Percentiles rank a stretch among this genome's conserved stretches.
Conservation (phyloP, 2,329 filamentous ascomycete genomes). For the Trichophyton schoenleinii region DNA sequence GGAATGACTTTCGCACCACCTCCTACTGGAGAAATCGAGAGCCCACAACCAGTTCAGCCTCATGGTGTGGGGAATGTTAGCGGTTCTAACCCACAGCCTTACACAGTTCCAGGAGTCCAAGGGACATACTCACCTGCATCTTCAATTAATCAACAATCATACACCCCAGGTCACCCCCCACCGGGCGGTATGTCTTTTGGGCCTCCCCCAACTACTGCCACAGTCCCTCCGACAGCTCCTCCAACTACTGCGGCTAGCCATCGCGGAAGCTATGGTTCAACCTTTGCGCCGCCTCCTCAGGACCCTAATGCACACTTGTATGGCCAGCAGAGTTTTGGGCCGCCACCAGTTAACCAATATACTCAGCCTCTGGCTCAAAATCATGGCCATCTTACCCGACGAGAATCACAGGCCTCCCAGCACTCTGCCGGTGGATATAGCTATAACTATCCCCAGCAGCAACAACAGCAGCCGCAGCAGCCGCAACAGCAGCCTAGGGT, state of each 20-base stretch:
- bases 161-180: neutral
- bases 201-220: conserved; percentile 10
- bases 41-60: conserved; percentile 6
- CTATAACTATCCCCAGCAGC: conserved; percentile 31
- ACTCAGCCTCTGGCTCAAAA: conserved; percentile 6
- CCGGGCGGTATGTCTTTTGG: conserved; percentile 20
- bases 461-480: conserved; percentile 16
- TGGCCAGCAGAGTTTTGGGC: conserved; percentile 19
- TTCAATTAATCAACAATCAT: conserved; percentile 12
- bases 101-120: neutral
- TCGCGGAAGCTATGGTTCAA: conserved; percentile 13
- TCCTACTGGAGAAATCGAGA: conserved; percentile 14
- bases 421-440: conserved; percentile 29
- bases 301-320: conserved; percentile 28
- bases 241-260: conserved; percentile 13
- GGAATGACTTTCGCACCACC: conserved; percentile 23
- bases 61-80: neutral
- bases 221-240: conserved; percentile 7
- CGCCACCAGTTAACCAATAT: conserved; percentile 6
- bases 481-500: conserved; percentile 16
- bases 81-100: conserved; percentile 1
- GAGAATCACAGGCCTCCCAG: conserved; percentile 13
- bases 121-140: neutral
- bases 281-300: conserved; percentile 23
- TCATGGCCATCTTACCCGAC: conserved; percentile 11